Conservation (phyloP, 75 land plant genomes). For the Sequoia sempervirens region DNA sequence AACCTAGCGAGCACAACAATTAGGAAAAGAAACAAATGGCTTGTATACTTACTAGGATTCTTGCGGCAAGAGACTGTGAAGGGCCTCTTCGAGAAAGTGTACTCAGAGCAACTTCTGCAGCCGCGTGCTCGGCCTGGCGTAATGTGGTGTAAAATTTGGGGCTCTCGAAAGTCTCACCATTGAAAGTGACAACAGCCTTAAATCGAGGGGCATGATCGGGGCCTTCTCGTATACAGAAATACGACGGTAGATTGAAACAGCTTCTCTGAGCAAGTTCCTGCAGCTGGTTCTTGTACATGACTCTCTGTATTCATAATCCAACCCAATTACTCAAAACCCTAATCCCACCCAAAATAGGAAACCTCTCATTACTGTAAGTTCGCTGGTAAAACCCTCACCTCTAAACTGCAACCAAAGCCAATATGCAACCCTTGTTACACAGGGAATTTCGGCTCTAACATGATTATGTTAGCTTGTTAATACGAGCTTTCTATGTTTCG, state of each 20-base stretch:
- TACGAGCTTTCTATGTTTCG: not conserved
- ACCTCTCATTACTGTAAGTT: not conserved
- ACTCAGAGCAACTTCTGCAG: constrained; percentile 76
- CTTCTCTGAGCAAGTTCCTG: constrained; percentile 86
- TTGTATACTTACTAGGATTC: constrained; percentile 20
- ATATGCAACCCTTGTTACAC: not conserved
- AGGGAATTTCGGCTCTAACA: not conserved
- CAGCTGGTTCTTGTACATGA: constrained; percentile 84
- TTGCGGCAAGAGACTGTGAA: constrained; percentile 41
- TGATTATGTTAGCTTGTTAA: not conserved
- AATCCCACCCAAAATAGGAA: not conserved
- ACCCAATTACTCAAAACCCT: not conserved
- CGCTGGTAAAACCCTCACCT: not conserved
- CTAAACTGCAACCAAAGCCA: not conserved
- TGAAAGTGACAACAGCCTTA: constrained; percentile 79
- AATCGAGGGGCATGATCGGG: constrained; percentile 88
- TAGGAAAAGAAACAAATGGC: not conserved
- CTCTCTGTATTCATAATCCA: constrained; percentile 17
- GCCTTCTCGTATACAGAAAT: constrained; percentile 76
- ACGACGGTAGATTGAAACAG: constrained; percentile 80
- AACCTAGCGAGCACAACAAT: not conserved
- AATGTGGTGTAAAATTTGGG: constrained; percentile 64
- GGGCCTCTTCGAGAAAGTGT: constrained; percentile 63
- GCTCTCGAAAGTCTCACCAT: constrained; percentile 77
- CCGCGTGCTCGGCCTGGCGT: constrained; percentile 84